A percentile compares a stretch with the other conserved stretches of the same genome.
Evolutionary conservation across 768 basidiomycete species (phyloP).

Genomic region (Suillus alpinus): DNA sequence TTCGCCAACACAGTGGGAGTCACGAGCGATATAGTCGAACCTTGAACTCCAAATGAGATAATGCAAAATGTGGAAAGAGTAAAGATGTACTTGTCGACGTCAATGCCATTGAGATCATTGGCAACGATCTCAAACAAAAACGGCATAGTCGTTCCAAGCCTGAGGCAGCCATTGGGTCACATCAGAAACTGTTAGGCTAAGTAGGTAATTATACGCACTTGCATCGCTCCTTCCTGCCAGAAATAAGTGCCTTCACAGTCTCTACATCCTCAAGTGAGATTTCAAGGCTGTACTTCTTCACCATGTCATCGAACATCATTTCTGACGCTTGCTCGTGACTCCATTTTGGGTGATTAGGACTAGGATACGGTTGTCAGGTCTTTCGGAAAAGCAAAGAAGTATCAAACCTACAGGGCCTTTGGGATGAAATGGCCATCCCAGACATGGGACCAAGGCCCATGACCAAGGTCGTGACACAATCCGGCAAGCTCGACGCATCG

Average conservation of each 20-base stretch:
- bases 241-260: slow-evolving; percentile 79
- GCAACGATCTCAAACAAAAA: slow-evolving; percentile 86
- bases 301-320: slow-evolving; percentile 76
- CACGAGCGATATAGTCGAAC: slow-evolving; percentile 80
- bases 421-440: slow-evolving; percentile 80
- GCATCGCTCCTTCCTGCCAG: slow-evolving; percentile 53
- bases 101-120: slow-evolving; percentile 77
- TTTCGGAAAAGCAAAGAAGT: background rate
- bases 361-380: background rate
- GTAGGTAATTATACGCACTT: slow-evolving; percentile 37
- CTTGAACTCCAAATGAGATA: slow-evolving; percentile 32
- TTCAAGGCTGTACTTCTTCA: slow-evolving; percentile 51
- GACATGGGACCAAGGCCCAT: slow-evolving; percentile 85
- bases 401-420: slow-evolving; percentile 48
- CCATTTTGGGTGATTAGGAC: slow-evolving; percentile 40
- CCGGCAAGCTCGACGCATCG: slow-evolving; percentile 79
- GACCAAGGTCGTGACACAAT: slow-evolving; percentile 81
- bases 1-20: slow-evolving; percentile 71
- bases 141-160: slow-evolving; percentile 48
- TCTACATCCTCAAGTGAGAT: slow-evolving; percentile 46
- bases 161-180: background rate
- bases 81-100: slow-evolving; percentile 72
- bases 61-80: background rate
- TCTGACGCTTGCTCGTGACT: slow-evolving; percentile 77
- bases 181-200: background rate